These are phyloP conservation scores for Mycena filopes DNA, from an alignment of 768 basidiomycete genomes.

Conservation along the genomic window DNA sequence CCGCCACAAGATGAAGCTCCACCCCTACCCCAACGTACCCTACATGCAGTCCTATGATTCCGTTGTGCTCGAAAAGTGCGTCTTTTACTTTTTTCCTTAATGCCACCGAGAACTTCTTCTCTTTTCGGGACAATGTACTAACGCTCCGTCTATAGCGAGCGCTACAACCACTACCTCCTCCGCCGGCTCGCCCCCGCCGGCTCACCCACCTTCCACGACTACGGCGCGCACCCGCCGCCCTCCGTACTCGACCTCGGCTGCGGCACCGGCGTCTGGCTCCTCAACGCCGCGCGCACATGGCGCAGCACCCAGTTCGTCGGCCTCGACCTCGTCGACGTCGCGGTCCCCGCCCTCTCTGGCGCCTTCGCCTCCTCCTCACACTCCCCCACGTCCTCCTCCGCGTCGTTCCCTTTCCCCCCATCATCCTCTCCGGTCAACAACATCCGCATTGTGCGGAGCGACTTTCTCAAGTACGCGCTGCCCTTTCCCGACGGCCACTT, in stretches of 20 bases:
- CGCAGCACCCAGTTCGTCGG: constrained; percentile 67
- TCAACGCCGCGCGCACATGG: constrained; percentile 73
- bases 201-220: constrained; percentile 71
- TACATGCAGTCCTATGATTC: constrained; percentile 78
- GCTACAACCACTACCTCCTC: constrained; percentile 63
- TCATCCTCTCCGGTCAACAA: constrained; percentile 32
- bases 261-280: constrained; percentile 76
- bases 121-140: too few relatives aligned
- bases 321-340: constrained; percentile 69
- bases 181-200: constrained; percentile 62
- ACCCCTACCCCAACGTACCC: constrained; percentile 64
- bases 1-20: constrained; percentile 60
- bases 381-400: constrained; percentile 66
- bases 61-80: constrained; percentile 68
- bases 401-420: constrained; percentile 49
- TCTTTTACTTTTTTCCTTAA: constrained; percentile 25
- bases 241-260: constrained; percentile 81
- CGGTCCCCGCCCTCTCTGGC: constrained; percentile 47
- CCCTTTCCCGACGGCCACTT: constrained; percentile 74
- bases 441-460: constrained; percentile 65
- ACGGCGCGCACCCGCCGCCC: constrained; percentile 57
- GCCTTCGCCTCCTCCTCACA: constrained; percentile 1
- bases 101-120: too few relatives aligned
- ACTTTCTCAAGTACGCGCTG: constrained; percentile 68
- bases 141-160: constrained; percentile 63